A percentile compares a stretch with the other conserved stretches of the same genome.
phyloP scores from a whole-genome alignment of 2,329 filamentous ascomycete genomes.

The Paracoccidioides lutzii region DNA sequence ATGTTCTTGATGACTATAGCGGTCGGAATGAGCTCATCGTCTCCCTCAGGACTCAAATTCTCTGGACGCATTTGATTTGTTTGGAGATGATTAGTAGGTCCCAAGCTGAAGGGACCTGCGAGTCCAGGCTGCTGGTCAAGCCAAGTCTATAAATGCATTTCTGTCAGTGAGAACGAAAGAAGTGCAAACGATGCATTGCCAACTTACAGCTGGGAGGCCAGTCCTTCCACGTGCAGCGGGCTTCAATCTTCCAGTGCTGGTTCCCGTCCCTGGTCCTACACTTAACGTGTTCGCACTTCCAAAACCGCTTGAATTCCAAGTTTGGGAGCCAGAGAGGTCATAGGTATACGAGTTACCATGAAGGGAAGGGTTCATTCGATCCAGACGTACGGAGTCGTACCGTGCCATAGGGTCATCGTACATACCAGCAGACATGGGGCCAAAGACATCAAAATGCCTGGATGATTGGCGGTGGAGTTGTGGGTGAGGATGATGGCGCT shows the following conservation, averaged over 20 bases:
- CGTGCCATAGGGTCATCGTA: constrained; percentile 56
- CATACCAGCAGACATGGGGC: constrained; percentile 51
- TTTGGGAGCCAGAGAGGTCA: constrained; percentile 56
- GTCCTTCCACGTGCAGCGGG: constrained; percentile 42
- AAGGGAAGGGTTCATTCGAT: constrained; percentile 46
- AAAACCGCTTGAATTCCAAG: constrained; percentile 68
- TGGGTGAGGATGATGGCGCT: constrained; percentile 45
- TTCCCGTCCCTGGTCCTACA: constrained; percentile 45
- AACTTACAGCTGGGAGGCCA: constrained; percentile 61
- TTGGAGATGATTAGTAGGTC: constrained; percentile 26
- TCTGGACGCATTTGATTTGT: constrained; percentile 31
- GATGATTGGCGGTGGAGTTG: constrained; percentile 58
- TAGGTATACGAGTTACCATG: constrained; percentile 51
- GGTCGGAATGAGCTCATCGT: constrained; percentile 88
- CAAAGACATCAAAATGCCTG: constrained; percentile 63
- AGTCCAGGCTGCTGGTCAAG: constrained; percentile 44
- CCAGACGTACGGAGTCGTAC: constrained; percentile 44
- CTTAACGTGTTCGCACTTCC: constrained; percentile 53
- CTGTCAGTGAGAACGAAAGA: constrained; percentile 3
- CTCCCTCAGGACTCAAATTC: constrained; percentile 28
- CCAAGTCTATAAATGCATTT: constrained; percentile 42
- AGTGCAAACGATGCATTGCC: not conserved
- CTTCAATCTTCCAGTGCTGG: constrained; percentile 44
- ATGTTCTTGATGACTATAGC: constrained; percentile 99
- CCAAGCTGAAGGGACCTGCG: constrained; percentile 35